Percentiles rank a stretch among this genome's conserved stretches.
phyloP scores from a whole-genome alignment of 1,284 basidiomycete species.

The Fereydounia khargensis region DNA sequence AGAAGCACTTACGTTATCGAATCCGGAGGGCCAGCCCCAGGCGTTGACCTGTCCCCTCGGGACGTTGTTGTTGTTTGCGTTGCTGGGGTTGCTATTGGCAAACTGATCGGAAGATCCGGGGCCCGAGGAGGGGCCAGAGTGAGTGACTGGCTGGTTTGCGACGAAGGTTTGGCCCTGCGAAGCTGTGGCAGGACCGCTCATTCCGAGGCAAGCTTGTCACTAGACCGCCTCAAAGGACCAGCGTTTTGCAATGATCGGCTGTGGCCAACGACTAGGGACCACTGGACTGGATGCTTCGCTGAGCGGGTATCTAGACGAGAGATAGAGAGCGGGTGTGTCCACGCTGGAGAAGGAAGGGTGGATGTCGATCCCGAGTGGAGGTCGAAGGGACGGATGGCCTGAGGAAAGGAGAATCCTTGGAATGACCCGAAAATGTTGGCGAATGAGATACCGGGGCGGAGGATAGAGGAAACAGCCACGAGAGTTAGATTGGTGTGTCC shows the following conservation, averaged over 20 bases:
- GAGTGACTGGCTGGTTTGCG: constrained; percentile 12
- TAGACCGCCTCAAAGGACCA: too few relatives aligned
- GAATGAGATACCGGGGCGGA: too few relatives aligned
- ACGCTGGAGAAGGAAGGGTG: constrained; percentile 5
- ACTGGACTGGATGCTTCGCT: too few relatives aligned
- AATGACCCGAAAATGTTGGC: neutral
- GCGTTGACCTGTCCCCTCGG: constrained; percentile 33
- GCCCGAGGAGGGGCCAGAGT: too few relatives aligned
- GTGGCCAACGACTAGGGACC: too few relatives aligned
- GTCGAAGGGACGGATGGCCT: neutral
- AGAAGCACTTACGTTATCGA: constrained; percentile 9
- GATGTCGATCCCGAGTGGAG: neutral
- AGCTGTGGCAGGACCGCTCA: constrained; percentile 35
- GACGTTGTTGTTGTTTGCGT: constrained; percentile 1
- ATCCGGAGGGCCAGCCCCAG: constrained; percentile 38
- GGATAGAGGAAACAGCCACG: too few relatives aligned
- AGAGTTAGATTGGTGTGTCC: too few relatives aligned
- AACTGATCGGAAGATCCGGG: constrained; percentile 14
- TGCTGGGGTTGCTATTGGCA: too few relatives aligned
- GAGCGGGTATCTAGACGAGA: neutral
- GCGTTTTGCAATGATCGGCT: too few relatives aligned
- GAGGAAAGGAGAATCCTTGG: neutral
- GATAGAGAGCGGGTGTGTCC: constrained; percentile 3
- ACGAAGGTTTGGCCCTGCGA: constrained; percentile 19
- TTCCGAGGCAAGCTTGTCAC: constrained; percentile 19